Base-by-base conservation (phyloP, 352 stramenopile species). In the Pythium dissimile region DNA sequence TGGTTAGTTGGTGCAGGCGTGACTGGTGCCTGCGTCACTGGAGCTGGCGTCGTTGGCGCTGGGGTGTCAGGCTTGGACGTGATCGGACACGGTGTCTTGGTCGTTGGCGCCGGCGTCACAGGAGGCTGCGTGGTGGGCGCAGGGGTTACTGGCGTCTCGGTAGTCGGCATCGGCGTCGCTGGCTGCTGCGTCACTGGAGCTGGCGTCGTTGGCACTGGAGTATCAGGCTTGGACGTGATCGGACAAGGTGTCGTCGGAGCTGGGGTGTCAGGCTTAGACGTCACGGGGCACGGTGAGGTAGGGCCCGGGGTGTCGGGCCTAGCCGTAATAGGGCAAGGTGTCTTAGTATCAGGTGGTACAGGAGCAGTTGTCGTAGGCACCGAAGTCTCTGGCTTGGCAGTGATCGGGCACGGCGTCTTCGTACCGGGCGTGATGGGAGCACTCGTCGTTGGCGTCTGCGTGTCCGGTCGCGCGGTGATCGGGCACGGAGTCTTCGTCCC, bases 1-100 rank as follows among this genome's bases (percentile, higher is more conserved):
- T 15, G 18, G 32, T 9, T 38, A 28, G 51, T 59, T 50, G 51
- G 51, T 11, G 51, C 35, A 27, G 32, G 38, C 8, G 51, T 50
- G 12, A n/a, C n/a, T 44, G 47, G 47, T 12, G n/a, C 47, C 15
- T 13, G 7, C 11, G 50, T 50, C 8, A 24, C 50, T 37, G 50
- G 37, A 13, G 34, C 35, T 50, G 50, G 50, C 16, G n/a, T n/a
- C n/a, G n/a, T 53, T 16, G 32, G 53, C 5, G 11, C 32, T n/a
- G 55, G 55, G 10, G 35, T 46, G 11, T 54, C 37, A n/a, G 55
- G 55, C 47, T 64, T 64, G 28, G 43, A 37, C 32, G 54, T 62
- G 34, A 54, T 54, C 1, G 53, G 53, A 42, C 41, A 60, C n/a
- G 54, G 54, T 23, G 44, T 53, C 30, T 32, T 48, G 7, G n/a